Base-by-base conservation (phyloP, 148 eudicot species). In the Diospyros kaki region DNA sequence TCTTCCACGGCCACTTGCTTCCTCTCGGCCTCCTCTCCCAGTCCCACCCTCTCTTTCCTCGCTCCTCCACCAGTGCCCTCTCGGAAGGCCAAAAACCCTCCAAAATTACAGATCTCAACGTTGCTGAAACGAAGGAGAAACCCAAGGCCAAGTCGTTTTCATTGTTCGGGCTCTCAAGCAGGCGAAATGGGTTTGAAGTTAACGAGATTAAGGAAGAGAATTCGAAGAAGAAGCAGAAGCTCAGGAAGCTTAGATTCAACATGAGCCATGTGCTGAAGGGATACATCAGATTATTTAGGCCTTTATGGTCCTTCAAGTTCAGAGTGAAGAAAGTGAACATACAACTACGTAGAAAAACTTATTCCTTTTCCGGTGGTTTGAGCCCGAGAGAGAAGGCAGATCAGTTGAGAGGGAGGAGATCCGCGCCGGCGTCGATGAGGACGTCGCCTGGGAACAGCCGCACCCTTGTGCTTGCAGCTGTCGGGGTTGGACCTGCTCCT, bases 391-490 rank as follows among this genome's bases (percentile, higher is more conserved):
- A 62, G 41, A 81, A 63, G 12, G 67, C 68, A 68, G 59, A 75
- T 69, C 80, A 58, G 44, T 13, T 76, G 50, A 86, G 80, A 56
- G 85, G 86, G 44, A 85, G 77, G 64, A 73, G 88, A 80, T 91
- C 98, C 1, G 97, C 97, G 0, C 98, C 98, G 9, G 97, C 87
- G 1, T 88, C 98, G 2, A 94, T 86, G 88, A 78, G 89, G 51
- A 84, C 87, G 0, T 91, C 97, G 2, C 97, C 97, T 5, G 74
- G 78, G 9, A 83, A 84, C 51, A 84, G 84, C 15, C 84, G 84
- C 10, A 78, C 55, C 0, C 71, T 91, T 6, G 28, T 28, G 28
- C 68, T 85, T 4, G 82, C 88, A 0, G 73, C 81, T n/a, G 59
- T 10, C 7, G 78, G 83, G 4, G 75, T 71, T 8, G 63, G 28